phyloP scores from a whole-genome alignment of 768 basidiomycete genomes.

The Tulasnella sp. region DNA sequence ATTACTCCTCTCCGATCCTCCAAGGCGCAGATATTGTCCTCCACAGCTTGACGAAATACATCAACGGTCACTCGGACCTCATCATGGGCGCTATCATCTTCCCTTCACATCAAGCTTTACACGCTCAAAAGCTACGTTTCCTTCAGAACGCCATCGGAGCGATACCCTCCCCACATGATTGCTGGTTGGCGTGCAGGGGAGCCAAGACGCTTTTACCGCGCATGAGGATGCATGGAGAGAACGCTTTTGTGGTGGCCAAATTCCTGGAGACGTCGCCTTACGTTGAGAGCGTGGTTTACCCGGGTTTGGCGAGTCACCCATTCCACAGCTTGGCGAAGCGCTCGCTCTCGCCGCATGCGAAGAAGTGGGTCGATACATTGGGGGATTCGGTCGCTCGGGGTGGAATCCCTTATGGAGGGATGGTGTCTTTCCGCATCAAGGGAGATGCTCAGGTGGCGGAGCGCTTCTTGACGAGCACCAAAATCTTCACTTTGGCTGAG shows the following conservation, averaged over 20 bases:
- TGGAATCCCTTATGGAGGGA: slow-evolving; percentile 85
- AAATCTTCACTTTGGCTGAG: slow-evolving; percentile 76
- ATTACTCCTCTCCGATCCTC: slow-evolving; percentile 77
- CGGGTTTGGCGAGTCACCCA: slow-evolving; percentile 60
- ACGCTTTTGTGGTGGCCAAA: slow-evolving; percentile 65
- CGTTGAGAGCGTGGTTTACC: slow-evolving; percentile 80
- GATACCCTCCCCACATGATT: slow-evolving; percentile 76
- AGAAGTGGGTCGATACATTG: slow-evolving; percentile 44
- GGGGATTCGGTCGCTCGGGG: slow-evolving; percentile 25
- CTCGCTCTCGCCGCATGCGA: slow-evolving; percentile 54
- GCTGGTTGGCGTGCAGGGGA: slow-evolving; percentile 82
- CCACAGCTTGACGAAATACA: slow-evolving; percentile 75
- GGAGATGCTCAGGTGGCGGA: slow-evolving; percentile 44
- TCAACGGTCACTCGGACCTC: slow-evolving; percentile 91
- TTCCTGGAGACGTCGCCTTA: slow-evolving; percentile 42
- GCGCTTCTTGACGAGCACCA: slow-evolving; percentile 51
- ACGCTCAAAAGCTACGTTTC: slow-evolving; percentile 59
- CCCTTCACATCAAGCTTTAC: slow-evolving; percentile 21
- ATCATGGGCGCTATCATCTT: slow-evolving; percentile 79
- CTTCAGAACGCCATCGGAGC: slow-evolving; percentile 85
- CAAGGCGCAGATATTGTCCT: slow-evolving; percentile 75
- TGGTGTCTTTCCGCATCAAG: slow-evolving; percentile 62
- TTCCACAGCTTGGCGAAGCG: slow-evolving; percentile 14
- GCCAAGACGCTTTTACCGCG: slow-evolving; percentile 85
- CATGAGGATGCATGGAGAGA: slow-evolving; percentile 76